Evolutionary conservation across 192 early-diverging fungal genomes (phyloP).

Genomic region (Spizellomyces sp.): DNA sequence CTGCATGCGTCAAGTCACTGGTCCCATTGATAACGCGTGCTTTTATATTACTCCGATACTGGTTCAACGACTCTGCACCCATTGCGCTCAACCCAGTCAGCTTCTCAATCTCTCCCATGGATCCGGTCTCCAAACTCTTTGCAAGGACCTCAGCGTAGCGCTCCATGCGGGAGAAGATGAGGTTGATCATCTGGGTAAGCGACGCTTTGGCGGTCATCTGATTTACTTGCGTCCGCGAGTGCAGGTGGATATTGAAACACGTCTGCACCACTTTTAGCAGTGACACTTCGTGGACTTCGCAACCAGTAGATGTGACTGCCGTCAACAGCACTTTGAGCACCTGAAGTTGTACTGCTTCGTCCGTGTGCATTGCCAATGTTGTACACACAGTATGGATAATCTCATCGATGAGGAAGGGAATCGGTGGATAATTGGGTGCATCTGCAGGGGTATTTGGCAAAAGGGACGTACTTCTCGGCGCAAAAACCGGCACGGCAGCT

Average conservation of each 20-base stretch:
- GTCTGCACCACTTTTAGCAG: conserved; percentile 54
- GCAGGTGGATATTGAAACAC: conserved; percentile 55
- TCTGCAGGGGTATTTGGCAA: conserved; percentile 9
- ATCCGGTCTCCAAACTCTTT: conserved; percentile 38
- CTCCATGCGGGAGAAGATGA: conserved; percentile 62
- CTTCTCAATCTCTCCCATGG: conserved; percentile 39
- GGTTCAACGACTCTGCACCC: conserved; percentile 7
- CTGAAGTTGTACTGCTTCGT: conserved; percentile 57
- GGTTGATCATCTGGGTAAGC: conserved; percentile 61
- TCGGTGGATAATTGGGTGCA: conserved; percentile 19
- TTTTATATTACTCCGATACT: too few species aligned
- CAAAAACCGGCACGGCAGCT: not conserved
- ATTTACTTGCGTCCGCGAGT: conserved; percentile 41
- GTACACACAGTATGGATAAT: conserved; percentile 55
- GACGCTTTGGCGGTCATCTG: conserved; percentile 58
- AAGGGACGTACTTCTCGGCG: conserved; percentile 19
- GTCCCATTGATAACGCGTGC: conserved; percentile 10
- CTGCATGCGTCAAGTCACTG: conserved; percentile 10
- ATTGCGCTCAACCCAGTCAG: conserved; percentile 22
- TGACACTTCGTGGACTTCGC: conserved; percentile 53
- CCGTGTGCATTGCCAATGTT: conserved; percentile 43
- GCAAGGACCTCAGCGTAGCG: conserved; percentile 47
- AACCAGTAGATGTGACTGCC: conserved; percentile 50
- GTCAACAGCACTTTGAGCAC: conserved; percentile 61
- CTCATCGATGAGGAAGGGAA: conserved; percentile 59